Percentiles rank a stretch among this genome's conserved stretches.
Conservation (phyloP, 192 early-diverging fungal genomes). For the Coemansia sp. region DNA sequence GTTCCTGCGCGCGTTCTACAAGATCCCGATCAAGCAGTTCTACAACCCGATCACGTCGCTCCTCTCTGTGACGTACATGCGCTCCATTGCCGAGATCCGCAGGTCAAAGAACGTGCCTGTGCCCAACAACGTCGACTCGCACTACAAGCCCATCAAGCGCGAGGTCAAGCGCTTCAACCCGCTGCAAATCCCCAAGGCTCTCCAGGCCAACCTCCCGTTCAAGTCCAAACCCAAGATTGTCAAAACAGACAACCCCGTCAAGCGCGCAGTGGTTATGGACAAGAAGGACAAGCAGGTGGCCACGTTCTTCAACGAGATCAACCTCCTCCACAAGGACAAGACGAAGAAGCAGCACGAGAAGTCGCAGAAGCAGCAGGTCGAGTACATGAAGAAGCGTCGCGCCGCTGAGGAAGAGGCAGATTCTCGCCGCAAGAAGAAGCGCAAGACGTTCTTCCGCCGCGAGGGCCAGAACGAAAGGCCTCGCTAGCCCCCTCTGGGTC, state of each 20-base stretch:
- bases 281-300: conserved; percentile 87
- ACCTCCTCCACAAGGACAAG: conserved; percentile 71
- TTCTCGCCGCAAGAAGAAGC: conserved; percentile 65
- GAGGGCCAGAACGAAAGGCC: conserved; percentile 56
- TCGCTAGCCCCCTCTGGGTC: background rate
- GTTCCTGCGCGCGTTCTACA: conserved; percentile 96
- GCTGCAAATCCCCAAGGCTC: conserved; percentile 74
- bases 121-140: conserved; percentile 79
- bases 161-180: conserved; percentile 76
- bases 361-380: conserved; percentile 58
- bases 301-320: conserved; percentile 79
- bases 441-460: conserved; percentile 69
- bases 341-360: conserved; percentile 61
- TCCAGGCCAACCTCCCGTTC: conserved; percentile 85
- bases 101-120: conserved; percentile 61
- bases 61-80: conserved; percentile 87
- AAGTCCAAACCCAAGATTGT: conserved; percentile 79
- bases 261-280: conserved; percentile 85
- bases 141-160: conserved; percentile 84
- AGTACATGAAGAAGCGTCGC: conserved; percentile 56
- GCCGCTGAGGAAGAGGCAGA: conserved; percentile 52
- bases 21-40: conserved; percentile 90
- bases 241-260: conserved; percentile 19
- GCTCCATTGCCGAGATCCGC: conserved; percentile 82
- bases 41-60: conserved; percentile 98